Percentiles rank a stretch among this genome's conserved stretches.
These are phyloP conservation scores for Adansonia digitata DNA, from an alignment of 345 rosid genomes.

Conservation along the genomic window DNA sequence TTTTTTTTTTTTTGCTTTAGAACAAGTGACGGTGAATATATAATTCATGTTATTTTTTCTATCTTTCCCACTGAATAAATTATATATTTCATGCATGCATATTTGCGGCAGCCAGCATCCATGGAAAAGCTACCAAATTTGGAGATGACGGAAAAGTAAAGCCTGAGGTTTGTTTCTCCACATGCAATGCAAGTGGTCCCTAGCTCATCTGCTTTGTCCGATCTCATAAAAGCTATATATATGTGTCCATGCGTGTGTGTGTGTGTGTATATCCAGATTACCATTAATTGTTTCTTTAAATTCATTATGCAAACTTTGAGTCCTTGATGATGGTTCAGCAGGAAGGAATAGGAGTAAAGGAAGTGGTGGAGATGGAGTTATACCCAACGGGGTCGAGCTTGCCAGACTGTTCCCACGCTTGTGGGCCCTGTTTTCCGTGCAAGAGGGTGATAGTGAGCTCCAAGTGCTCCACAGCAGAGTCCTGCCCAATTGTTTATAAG, in stretches of 20 bases:
- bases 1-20: not conserved
- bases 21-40: not conserved
- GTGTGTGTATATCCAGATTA: not conserved
- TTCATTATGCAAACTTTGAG: no score
- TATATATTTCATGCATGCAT: not conserved
- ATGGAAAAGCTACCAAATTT: not conserved
- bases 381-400: conserved; percentile 79
- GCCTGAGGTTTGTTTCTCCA: conserved; percentile 13
- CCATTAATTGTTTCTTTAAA: no score
- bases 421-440: conserved; percentile 89
- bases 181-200: not conserved
- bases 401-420: conserved; percentile 94
- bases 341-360: conserved; percentile 17
- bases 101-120: conserved; percentile 1
- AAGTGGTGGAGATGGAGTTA: conserved; percentile 37
- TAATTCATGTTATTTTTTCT: not conserved
- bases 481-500: conserved; percentile 86
- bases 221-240: no score
- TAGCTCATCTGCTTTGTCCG: not conserved
- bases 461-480: conserved; percentile 72
- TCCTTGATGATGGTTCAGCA: not conserved
- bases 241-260: no score
- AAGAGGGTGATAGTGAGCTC: conserved; percentile 90
- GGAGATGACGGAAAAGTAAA: not conserved
- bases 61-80: not conserved